These are phyloP conservation scores for Candida dajiaensis DNA, from an alignment of 805 yeast species.

Conservation along the genomic window DNA sequence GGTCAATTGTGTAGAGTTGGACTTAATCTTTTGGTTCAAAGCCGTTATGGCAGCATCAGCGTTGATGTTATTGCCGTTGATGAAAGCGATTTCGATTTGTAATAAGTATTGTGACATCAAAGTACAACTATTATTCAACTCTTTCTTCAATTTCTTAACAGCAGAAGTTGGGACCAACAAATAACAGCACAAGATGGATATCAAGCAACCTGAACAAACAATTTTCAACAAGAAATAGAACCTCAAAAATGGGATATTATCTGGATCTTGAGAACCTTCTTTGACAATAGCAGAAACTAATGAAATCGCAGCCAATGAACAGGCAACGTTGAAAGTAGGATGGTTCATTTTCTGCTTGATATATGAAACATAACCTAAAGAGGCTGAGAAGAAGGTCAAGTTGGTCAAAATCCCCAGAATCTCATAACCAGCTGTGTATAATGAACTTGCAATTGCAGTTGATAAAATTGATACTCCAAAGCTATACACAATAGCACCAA, in stretches of 20 bases:
- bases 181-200: constrained; percentile 57
- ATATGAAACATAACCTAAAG: constrained; percentile 63
- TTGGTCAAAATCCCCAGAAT: constrained; percentile 48
- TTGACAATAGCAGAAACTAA: constrained; percentile 65
- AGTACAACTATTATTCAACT: constrained; percentile 46
- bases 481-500: constrained; percentile 46
- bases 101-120: constrained; percentile 45
- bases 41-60: constrained; percentile 28
- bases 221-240: constrained; percentile 50
- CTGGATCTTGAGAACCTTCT: constrained; percentile 62
- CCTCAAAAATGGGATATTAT: constrained; percentile 48
- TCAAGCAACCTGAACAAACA: constrained; percentile 52
- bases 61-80: constrained; percentile 35
- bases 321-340: constrained; percentile 74
- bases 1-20: constrained; percentile 34
- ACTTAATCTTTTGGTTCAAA: constrained; percentile 34
- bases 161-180: constrained; percentile 62
- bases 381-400: constrained; percentile 43
- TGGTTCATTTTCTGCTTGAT: constrained; percentile 62
- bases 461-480: constrained; percentile 46
- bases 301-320: constrained; percentile 69
- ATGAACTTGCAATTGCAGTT: constrained; percentile 42
- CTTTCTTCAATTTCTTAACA: constrained; percentile 34
- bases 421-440: constrained; percentile 39
- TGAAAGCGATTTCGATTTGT: constrained; percentile 42